These are phyloP conservation scores for Microbotryum scabiosae DNA, from an alignment of 1,284 basidiomycete species.

Conservation along the genomic window DNA sequence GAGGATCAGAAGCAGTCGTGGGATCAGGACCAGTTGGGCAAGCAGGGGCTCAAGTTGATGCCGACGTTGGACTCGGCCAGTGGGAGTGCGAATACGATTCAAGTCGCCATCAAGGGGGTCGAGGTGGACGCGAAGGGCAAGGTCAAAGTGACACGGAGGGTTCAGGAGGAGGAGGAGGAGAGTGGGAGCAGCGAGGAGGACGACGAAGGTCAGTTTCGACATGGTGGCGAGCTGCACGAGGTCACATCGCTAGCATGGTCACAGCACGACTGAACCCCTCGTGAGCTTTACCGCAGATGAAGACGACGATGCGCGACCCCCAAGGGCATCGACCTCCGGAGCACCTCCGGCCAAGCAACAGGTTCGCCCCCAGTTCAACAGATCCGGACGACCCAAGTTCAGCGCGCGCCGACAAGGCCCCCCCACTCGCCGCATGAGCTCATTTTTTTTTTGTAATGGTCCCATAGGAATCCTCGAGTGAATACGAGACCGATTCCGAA, in stretches of 20 bases:
- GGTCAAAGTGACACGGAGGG: slow-evolving; percentile 25
- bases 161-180: slow-evolving; percentile 20
- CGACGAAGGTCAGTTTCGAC: neutral
- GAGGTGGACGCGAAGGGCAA: slow-evolving; percentile 28
- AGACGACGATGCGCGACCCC: no score
- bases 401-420: no score
- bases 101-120: slow-evolving; percentile 30
- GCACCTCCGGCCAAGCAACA: no score
- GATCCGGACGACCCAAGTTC: no score
- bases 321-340: no score
- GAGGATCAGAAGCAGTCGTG: neutral
- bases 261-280: no score
- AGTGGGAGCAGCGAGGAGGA: slow-evolving; percentile 17
- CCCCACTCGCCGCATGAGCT: no score
- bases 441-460: no score
- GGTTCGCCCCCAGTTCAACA: no score
- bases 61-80: neutral
- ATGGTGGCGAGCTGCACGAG: no score
- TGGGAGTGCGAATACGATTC: slow-evolving; percentile 15
- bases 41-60: neutral
- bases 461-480: slow-evolving; percentile 28
- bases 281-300: no score
- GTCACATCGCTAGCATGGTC: no score
- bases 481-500: slow-evolving; percentile 53
- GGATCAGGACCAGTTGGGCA: slow-evolving; percentile 16